Conservation (phyloP, 306 rosid genomes). For the Ammopiptanthus mongolicus region DNA sequence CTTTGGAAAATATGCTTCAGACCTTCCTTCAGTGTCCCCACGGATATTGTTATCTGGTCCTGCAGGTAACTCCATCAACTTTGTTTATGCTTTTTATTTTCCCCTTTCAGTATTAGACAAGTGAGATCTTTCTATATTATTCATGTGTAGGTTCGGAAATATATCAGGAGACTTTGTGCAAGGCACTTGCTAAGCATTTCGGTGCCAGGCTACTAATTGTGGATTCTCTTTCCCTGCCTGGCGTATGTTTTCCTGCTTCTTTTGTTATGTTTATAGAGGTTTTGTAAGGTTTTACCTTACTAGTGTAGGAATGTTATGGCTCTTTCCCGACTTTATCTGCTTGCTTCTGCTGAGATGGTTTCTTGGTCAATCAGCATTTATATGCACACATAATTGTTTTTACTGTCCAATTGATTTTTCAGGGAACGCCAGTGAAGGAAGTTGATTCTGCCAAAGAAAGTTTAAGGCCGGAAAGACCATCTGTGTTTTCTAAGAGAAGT, state of each 20-base stretch:
- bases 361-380: neutral
- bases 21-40: conserved; percentile 66
- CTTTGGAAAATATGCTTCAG: conserved; percentile 65
- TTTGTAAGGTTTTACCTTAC: neutral
- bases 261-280: neutral
- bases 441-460: conserved; percentile 62
- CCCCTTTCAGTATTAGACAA: neutral
- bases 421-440: conserved; percentile 60
- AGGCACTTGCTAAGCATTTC: conserved; percentile 90
- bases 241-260: conserved; percentile 52
- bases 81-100: conserved; percentile 2
- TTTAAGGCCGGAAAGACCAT: conserved; percentile 49
- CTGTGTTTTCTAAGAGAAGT: conserved; percentile 53
- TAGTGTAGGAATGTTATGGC: neutral
- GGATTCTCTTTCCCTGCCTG: conserved; percentile 83
- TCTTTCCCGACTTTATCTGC: neutral
- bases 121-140: neutral
- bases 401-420: conserved; percentile 15
- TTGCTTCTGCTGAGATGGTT: neutral
- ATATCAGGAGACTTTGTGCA: conserved; percentile 80
- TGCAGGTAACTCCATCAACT: conserved; percentile 47
- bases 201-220: conserved; percentile 73
- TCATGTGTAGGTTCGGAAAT: conserved; percentile 78
- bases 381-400: neutral
- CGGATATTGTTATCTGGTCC: conserved; percentile 88